These are phyloP conservation scores for Lachancea sp. DNA, from an alignment of 805 yeast species.

Conservation along the genomic window DNA sequence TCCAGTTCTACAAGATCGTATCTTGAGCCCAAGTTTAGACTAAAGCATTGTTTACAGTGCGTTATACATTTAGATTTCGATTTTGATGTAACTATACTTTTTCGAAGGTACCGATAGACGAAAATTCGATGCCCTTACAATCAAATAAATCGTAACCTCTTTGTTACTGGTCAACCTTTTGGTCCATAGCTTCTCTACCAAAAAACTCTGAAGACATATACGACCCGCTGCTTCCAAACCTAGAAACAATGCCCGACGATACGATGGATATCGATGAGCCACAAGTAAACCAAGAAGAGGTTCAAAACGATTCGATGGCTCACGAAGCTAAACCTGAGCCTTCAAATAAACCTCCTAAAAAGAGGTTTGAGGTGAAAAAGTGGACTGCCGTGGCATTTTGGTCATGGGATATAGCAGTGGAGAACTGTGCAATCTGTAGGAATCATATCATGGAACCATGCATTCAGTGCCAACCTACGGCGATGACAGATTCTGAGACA, in stretches of 20 bases:
- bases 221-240: not conserved
- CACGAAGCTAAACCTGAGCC: slow-evolving; percentile 11
- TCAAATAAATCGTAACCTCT: too few relatives aligned
- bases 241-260: slow-evolving; percentile 7
- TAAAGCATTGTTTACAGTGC: too few relatives aligned
- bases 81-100: too few relatives aligned
- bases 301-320: not conserved
- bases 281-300: slow-evolving; percentile 11
- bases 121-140: too few relatives aligned
- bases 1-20: too few relatives aligned
- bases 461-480: slow-evolving; percentile 89
- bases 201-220: too few relatives aligned
- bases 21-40: too few relatives aligned
- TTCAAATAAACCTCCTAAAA: slow-evolving; percentile 38
- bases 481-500: slow-evolving; percentile 49
- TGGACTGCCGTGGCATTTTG: slow-evolving; percentile 99
- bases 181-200: too few relatives aligned
- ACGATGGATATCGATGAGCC: slow-evolving; percentile 9
- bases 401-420: slow-evolving; percentile 97
- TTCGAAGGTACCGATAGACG: too few relatives aligned
- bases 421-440: slow-evolving; percentile 96
- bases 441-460: slow-evolving; percentile 98
- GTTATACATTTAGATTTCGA: too few relatives aligned
- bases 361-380: slow-evolving; percentile 86
- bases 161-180: too few relatives aligned